Conservation (phyloP, 352 stramenopile species). For the Globisporangium orthogonon region DNA sequence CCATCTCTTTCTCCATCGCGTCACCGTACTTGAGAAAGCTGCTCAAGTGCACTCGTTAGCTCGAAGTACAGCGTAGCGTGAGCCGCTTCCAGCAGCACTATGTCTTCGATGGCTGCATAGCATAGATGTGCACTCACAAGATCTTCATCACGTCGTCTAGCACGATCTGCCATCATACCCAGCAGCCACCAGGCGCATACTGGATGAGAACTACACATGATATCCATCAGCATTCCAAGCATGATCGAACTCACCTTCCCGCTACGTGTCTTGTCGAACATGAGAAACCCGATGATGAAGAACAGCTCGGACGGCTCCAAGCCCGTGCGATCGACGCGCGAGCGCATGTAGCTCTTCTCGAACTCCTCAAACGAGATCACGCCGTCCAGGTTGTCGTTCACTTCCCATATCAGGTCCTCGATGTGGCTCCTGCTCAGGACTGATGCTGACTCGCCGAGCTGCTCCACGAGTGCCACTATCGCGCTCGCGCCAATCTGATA, state of each 20-base stretch:
- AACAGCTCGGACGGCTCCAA: conserved; percentile 73
- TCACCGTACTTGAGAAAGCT: conserved; percentile 75
- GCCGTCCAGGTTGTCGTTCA: conserved; percentile 75
- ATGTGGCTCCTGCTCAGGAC: conserved; percentile 34
- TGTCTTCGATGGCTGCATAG: conserved; percentile 1
- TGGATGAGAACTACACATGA: neutral
- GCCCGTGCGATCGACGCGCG: conserved; percentile 50
- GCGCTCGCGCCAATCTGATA: conserved; percentile 45
- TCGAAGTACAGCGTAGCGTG: neutral
- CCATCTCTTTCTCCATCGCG: conserved; percentile 77
- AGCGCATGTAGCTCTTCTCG: conserved; percentile 61
- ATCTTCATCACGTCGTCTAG: conserved; percentile 79
- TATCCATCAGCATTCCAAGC: neutral
- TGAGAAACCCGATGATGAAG: conserved; percentile 81
- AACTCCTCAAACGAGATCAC: conserved; percentile 72
- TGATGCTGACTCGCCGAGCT: conserved; percentile 37
- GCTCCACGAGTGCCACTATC: conserved; percentile 50
- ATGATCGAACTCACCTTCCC: conserved; percentile 15
- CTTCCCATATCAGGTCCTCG: conserved; percentile 75
- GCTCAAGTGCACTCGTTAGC: neutral
- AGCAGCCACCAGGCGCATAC: neutral
- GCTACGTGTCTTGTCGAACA: conserved; percentile 70
- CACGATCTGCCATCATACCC: conserved; percentile 36
- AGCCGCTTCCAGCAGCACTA: conserved; percentile 1
- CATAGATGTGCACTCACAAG: conserved; percentile 27